These are phyloP conservation scores for Solanum sparsipilum DNA, from an alignment of 257 asterid genomes.

Conservation along the genomic window DNA sequence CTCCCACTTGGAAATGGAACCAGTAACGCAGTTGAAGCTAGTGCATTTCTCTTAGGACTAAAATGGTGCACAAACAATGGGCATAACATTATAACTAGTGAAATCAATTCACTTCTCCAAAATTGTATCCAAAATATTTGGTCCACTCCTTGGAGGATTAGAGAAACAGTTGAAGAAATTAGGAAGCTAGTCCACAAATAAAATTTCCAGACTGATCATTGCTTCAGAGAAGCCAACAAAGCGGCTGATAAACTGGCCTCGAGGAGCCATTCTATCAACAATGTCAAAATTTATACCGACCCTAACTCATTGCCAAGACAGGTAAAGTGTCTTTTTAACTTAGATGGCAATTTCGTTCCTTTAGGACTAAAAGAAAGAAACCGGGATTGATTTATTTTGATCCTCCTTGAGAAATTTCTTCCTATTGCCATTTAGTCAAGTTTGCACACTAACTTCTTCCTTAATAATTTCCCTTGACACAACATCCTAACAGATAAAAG, in stretches of 20 bases:
- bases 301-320: no score
- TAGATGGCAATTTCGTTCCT: no score
- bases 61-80: not conserved
- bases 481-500: not conserved
- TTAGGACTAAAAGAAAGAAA: not conserved
- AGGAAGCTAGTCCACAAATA: not conserved
- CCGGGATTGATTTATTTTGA: not conserved
- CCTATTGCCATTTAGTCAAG: not conserved
- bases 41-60: not conserved
- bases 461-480: not conserved
- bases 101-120: not conserved
- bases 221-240: not conserved
- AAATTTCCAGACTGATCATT: not conserved
- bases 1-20: not conserved
- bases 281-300: no score
- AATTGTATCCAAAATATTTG: no score
- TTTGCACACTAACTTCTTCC: not conserved
- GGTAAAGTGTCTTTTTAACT: no score
- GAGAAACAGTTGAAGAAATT: no score
- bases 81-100: accelerated
- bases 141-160: not conserved
- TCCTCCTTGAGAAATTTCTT: not conserved
- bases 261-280: no score
- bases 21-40: not conserved
- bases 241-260: not conserved